Evolutionary conservation across 2,329 filamentous ascomycete species (phyloP).

Genomic region (Xylaria sp.): DNA sequence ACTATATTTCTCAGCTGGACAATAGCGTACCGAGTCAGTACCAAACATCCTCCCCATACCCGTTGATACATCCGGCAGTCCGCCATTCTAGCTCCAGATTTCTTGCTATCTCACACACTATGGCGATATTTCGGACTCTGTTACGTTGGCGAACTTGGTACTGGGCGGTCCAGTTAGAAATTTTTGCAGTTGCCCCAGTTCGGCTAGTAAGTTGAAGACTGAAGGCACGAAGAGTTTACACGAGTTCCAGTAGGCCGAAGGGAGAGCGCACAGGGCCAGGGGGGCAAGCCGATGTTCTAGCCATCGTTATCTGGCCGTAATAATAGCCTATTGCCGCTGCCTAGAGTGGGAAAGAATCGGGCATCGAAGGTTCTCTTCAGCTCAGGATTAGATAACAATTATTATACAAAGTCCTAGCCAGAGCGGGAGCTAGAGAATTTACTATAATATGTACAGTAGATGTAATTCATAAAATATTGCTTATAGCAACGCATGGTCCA

Average conservation of each 20-base stretch:
- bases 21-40: neutral
- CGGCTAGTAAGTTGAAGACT: neutral
- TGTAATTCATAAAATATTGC: slow-evolving; percentile 32
- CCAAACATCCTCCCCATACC: neutral
- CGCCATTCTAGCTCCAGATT: slow-evolving; percentile 10
- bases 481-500: neutral
- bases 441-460: neutral
- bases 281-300: too few species aligned
- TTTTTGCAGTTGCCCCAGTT: neutral
- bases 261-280: neutral
- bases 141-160: slow-evolving; percentile 34
- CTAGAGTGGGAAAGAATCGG: neutral
- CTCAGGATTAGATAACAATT: too few species aligned
- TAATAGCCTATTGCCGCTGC: too few species aligned
- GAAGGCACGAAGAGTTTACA: neutral
- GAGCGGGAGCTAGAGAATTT: neutral
- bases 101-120: slow-evolving; percentile 56
- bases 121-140: slow-evolving; percentile 51
- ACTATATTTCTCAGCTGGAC: neutral
- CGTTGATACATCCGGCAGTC: slow-evolving; percentile 12
- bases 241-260: neutral
- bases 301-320: too few species aligned
- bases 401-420: neutral
- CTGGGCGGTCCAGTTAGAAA: neutral
- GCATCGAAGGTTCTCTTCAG: neutral